Base-by-base conservation (phyloP, 2,329 filamentous ascomycete genomes). In the Fusarium oligoseptatum region DNA sequence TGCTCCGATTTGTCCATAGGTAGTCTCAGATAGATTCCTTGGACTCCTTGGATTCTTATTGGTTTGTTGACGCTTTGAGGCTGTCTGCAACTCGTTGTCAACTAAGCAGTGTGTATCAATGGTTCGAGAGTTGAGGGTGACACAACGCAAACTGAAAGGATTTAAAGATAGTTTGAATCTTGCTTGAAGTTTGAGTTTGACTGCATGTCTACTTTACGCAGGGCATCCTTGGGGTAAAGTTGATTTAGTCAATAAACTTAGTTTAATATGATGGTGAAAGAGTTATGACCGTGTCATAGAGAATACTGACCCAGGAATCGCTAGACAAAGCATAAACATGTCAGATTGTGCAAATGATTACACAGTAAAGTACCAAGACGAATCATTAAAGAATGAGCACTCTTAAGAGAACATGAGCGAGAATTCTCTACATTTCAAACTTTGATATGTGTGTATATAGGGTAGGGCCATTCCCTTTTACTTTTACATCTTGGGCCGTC, bases 221-320 rank as follows among this genome's bases (percentile, higher is more conserved):
- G 17, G 10, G 6, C 3, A 29, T 32, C 24, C 6, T 32, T n/a
- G 5, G n/a, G 9, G 9, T 52, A 29, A 5, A 29, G 1, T n/a
- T n/a, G 3, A 10, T n/a, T 52, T 1, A n/a, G 15, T n/a, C 6
- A 52, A 29, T 3, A 11, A 10, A 10, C 9, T 11, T 7, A 2
- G 24, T 7, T 52, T 50, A 3, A 20, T 43, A 34, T 34, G 32
- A 12, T 12, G 32, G 32, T 34, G 32, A 34, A 50, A 29, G 15
- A n/a, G 15, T n/a, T 7, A 9, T 1, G 3, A 12, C n/a, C 0
- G 10, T 29, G 22, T 24, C 14, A 24, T 3, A 9, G 2, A 17
- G 1, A 10, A 8, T 17, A 24, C 15, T 1, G 4, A 17, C 22
- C 5, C 9, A 15, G 14, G 14, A 4, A 39, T 17, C 15, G 12